These are phyloP conservation scores for Meira miltonrushii DNA, from an alignment of 1,284 basidiomycete species.

Conservation along the genomic window DNA sequence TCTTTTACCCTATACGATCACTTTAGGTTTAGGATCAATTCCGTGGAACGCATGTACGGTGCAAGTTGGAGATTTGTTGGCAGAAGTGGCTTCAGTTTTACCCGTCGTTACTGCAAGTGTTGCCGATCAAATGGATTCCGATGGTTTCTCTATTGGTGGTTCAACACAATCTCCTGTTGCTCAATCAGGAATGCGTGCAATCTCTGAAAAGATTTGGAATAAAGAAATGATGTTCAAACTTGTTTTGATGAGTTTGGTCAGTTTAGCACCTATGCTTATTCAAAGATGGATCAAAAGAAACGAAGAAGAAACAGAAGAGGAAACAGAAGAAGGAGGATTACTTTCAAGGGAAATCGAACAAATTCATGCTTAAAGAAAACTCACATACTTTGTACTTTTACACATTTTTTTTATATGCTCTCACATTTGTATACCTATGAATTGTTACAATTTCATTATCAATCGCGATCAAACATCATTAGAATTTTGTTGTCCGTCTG, in stretches of 20 bases:
- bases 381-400: slow-evolving; percentile 2
- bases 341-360: not conserved
- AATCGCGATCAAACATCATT: too few relatives aligned
- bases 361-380: not conserved
- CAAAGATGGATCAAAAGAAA: slow-evolving; percentile 9
- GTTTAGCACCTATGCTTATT: slow-evolving; percentile 35
- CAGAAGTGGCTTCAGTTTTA: slow-evolving; percentile 41
- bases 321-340: not conserved
- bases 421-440: not conserved
- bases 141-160: slow-evolving; percentile 10
- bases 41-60: slow-evolving; percentile 51
- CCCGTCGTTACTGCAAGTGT: not conserved
- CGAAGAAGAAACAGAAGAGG: slow-evolving; percentile 2
- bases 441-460: too few relatives aligned
- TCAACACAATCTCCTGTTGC: slow-evolving; percentile 13
- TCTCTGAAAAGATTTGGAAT: slow-evolving; percentile 41
- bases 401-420: not conserved
- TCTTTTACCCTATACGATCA: slow-evolving; percentile 41
- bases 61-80: slow-evolving; percentile 46
- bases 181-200: slow-evolving; percentile 31
- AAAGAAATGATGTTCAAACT: slow-evolving; percentile 39
- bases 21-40: slow-evolving; percentile 41
- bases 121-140: slow-evolving; percentile 5
- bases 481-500: too few relatives aligned
- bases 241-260: slow-evolving; percentile 35